Conservation (phyloP, 2,329 filamentous ascomycete species). For the Epichloe sibirici region DNA sequence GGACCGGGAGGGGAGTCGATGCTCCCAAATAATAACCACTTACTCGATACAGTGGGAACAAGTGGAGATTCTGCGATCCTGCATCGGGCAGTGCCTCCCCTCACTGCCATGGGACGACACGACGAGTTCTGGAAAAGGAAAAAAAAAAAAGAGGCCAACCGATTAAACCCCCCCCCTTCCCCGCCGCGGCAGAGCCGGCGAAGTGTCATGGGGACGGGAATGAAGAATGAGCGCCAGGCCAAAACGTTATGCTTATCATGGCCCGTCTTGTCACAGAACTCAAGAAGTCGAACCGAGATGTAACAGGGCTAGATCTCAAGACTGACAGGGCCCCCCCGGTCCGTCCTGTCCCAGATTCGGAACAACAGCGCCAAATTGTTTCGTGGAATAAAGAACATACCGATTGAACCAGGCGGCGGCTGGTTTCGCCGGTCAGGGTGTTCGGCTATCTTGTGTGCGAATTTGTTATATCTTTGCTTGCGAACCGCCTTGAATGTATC, state of each 20-base stretch:
- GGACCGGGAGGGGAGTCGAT: too few species aligned
- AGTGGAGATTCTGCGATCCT: background rate
- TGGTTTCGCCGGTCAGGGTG: background rate
- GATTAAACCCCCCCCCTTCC: too few species aligned
- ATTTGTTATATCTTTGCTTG: slow-evolving; percentile 9
- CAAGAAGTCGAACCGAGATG: slow-evolving; percentile 11
- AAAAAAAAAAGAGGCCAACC: too few species aligned
- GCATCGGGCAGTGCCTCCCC: background rate
- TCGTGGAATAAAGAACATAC: slow-evolving; percentile 8
- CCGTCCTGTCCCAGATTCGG: slow-evolving; percentile 9
- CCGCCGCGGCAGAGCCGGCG: too few species aligned
- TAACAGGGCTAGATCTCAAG: slow-evolving; percentile 18
- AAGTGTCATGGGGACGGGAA: background rate
- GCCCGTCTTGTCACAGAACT: slow-evolving; percentile 10
- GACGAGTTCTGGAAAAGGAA: background rate
- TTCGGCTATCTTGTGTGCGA: too few species aligned
- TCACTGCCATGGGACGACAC: background rate
- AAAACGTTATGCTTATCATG: slow-evolving; percentile 13
- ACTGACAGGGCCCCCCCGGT: slow-evolving; percentile 8
- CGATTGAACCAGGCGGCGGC: background rate
- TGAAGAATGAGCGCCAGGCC: slow-evolving; percentile 8
- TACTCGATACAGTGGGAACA: background rate
- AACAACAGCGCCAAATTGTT: slow-evolving; percentile 11
- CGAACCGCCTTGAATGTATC: background rate
- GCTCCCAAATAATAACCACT: too few species aligned